These are phyloP conservation scores for Colletotrichum sp. DNA, from an alignment of 2,329 filamentous ascomycete genomes.

Conservation along the genomic window DNA sequence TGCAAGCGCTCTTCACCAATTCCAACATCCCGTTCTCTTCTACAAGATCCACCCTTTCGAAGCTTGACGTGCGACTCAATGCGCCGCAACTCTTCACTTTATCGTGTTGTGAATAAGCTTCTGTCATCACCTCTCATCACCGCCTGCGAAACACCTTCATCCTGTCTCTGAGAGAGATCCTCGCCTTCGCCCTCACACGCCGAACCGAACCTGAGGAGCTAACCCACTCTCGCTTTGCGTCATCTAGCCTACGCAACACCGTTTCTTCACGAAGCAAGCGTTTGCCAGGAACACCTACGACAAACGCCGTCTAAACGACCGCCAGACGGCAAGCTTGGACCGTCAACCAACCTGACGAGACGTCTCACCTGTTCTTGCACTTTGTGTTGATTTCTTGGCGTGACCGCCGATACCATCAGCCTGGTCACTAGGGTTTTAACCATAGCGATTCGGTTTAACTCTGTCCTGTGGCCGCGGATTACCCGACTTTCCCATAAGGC, in stretches of 20 bases:
- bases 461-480: not conserved
- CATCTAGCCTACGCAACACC: slow-evolving; percentile 6
- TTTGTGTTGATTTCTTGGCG: slow-evolving; percentile 8
- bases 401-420: not conserved
- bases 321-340: not conserved
- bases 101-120: slow-evolving; percentile 8
- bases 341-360: not conserved
- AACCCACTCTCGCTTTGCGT: slow-evolving; percentile 8
- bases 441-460: slow-evolving; percentile 3
- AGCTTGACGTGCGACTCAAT: slow-evolving; percentile 18
- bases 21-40: not conserved
- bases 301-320: not conserved
- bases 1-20: slow-evolving; percentile 16
- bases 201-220: slow-evolving; percentile 1
- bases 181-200: not conserved
- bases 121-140: slow-evolving; percentile 2
- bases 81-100: slow-evolving; percentile 12
- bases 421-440: slow-evolving; percentile 3
- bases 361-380: slow-evolving; percentile 10
- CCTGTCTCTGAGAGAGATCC: not conserved
- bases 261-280: not conserved
- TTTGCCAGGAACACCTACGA: not conserved
- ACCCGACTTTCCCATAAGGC: not conserved
- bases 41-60: slow-evolving; percentile 10
- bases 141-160: slow-evolving; percentile 5